Base-by-base conservation (phyloP, 768 basidiomycete genomes). In the Cyclocybe aegerita region DNA sequence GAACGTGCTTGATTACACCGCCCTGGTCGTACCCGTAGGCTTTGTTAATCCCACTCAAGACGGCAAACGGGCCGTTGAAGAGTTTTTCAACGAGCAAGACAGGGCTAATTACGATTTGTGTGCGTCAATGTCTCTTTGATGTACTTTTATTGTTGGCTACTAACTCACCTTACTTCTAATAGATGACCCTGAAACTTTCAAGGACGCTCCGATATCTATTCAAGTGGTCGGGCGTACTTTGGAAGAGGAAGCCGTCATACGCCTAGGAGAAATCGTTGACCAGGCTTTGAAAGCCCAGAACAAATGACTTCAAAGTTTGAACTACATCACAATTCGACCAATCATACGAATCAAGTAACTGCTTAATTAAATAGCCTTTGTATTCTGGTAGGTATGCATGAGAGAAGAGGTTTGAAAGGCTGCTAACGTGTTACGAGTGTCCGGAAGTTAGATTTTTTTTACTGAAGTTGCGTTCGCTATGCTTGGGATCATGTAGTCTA, bases 231-330 rank as follows among this genome's bases (percentile, higher is more conserved):
- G 85, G 2, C 74, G 83, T 39, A 86, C 83, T 4, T 69, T 82
- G 50, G 89, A 90, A 58, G 90, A 91, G 58, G 89, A 91, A 58
- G 88, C 82, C 0, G 78, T 88, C 2, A 77, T 90, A 45, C 77
- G 72, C 0, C 82, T 90, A 79, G 75, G 79, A 5, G 83, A 88
- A 58, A 76, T 90, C 16, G 79, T 87, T 9, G 83, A 81, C 40
- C 62, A 62, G 0, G 83, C 82, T 7, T 63, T 84, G 50, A 78
- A 74, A 30, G 15, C 32, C 15, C n/a, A 39, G 43, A 34, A 38
- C 30, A 51, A 51, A 38, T n/a, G 43, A 38, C 23, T 51, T 51
- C 23, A 23, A 23, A 23, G 23, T 5, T 23, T 23, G 5, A 23
- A 5, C 23, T 5, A 23, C 23, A 23, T 5, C 23, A 23, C 5